Percentiles rank a stretch among this genome's conserved stretches.
Conservation (phyloP, 495 filamentous ascomycete species). For the Daldinia loculata region DNA sequence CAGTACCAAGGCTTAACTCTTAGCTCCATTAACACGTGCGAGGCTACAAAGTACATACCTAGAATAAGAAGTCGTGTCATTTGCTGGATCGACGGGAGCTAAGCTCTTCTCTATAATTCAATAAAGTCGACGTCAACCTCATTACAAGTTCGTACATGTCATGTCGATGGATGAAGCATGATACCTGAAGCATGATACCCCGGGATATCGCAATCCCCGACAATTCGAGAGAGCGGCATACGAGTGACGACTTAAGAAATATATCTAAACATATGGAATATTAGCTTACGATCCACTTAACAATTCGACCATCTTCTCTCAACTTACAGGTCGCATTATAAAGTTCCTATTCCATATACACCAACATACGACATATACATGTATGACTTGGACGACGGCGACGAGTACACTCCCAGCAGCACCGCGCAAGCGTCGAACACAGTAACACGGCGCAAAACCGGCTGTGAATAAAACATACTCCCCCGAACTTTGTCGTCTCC, state of each 20-base stretch:
- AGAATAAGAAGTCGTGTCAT: background rate
- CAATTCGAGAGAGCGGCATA: background rate
- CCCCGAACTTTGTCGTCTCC: background rate
- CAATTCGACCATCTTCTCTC: background rate
- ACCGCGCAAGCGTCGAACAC: slow-evolving; percentile 26
- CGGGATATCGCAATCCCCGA: background rate
- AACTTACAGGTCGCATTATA: background rate
- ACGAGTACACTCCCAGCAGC: slow-evolving; percentile 5
- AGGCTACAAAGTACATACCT: slow-evolving; percentile 5
- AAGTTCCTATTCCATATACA: background rate
- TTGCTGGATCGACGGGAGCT: background rate
- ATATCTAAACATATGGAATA: background rate
- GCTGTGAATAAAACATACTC: slow-evolving; percentile 18
- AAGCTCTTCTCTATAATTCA: slow-evolving; percentile 2
- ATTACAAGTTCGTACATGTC: background rate
- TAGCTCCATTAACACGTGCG: slow-evolving; percentile 11
- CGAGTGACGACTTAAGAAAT: background rate
- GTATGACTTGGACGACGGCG: slow-evolving; percentile 29
- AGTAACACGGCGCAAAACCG: slow-evolving; percentile 9
- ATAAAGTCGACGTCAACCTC: background rate
- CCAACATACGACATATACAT: slow-evolving; percentile 12
- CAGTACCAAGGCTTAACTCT: background rate
- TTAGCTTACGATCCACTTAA: background rate
- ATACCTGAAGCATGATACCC: background rate
- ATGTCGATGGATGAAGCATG: background rate